Percentiles rank a stretch among this genome's conserved stretches.
phyloP scores from a whole-genome alignment of 768 basidiomycete species.

The Xanthoconium purpureum region DNA sequence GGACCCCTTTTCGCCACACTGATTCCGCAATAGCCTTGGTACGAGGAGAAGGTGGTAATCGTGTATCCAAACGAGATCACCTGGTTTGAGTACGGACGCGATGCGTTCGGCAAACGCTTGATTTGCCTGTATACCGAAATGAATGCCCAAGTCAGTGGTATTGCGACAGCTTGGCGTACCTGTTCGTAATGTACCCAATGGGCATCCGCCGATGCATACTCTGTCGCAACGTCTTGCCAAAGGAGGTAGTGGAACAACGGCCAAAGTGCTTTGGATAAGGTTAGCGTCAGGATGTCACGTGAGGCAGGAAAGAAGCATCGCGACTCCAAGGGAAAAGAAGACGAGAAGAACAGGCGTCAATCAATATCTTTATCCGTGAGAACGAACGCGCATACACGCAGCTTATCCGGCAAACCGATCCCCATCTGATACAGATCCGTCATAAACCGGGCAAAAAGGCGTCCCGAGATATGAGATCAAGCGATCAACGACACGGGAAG shows the following conservation, averaged over 20 bases:
- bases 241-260: conserved; percentile 97
- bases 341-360: neutral
- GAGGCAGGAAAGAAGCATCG: neutral
- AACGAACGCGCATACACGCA: neutral
- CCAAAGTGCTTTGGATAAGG: conserved; percentile 72
- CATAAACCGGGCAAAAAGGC: neutral
- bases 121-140: conserved; percentile 60
- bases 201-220: conserved; percentile 80
- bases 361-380: neutral
- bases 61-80: conserved; percentile 93
- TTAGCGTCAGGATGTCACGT: conserved; percentile 8
- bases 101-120: conserved; percentile 74
- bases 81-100: conserved; percentile 72
- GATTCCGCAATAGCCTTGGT: conserved; percentile 76
- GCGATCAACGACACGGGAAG: neutral
- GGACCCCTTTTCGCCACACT: conserved; percentile 39
- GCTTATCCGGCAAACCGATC: neutral
- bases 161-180: conserved; percentile 8
- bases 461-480: conserved; percentile 5
- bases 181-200: conserved; percentile 52
- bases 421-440: neutral
- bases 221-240: conserved; percentile 93
- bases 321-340: neutral
- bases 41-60: conserved; percentile 96
- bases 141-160: neutral